Evolutionary conservation across 257 asterid genomes (phyloP), one percentile per base, ranked within the genome.

Genomic region (Solanum tarapatanum): DNA sequence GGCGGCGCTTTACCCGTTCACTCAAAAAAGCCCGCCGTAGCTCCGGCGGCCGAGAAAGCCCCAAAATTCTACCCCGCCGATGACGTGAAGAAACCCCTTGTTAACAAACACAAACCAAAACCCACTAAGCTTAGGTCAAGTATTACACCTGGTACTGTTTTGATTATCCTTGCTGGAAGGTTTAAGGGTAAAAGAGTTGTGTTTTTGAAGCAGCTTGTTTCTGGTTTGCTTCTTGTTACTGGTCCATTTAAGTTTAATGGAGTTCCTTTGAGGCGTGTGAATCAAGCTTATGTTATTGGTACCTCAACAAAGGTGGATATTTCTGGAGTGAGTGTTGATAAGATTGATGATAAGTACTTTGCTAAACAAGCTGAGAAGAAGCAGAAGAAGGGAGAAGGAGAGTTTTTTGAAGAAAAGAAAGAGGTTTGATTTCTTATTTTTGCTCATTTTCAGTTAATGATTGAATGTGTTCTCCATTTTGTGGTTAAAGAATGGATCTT

Each of bases 311-410:
- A 60, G 30, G 87, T 85, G 13, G 82, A 85, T 39, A 6, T 69
- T 69, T 16, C 30, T 62, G 86, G 86, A 3, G 82, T 68, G 23
- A 82, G 11, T 87, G 70, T 82, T 45, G 89, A 87, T 5, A 87
- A 87, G 89, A 30, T 87, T 79, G 89, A 82, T 83, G 87, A 87
- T n/a, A 87, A 82, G 87, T 82, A 87, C 28, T 82, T 87, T 2
- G 84, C 87, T 11, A 87, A 82, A 58, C 87, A 87, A 72, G 87
- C 28, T 33, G 83, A 41, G 69, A 85, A 69, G 87, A 84, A 84
- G 55, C 17, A 36, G 64, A 84, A 84, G 82, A 87, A 87, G 85
- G 77, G 86, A 23, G 89, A 80, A 2, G 82, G 89, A 8, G 87
- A 82, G 89, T 87, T 87, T 80, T 41, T 82, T 51, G 89, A 82